Base-by-base conservation (phyloP, 768 basidiomycete species). In the Lentinula boryana region DNA sequence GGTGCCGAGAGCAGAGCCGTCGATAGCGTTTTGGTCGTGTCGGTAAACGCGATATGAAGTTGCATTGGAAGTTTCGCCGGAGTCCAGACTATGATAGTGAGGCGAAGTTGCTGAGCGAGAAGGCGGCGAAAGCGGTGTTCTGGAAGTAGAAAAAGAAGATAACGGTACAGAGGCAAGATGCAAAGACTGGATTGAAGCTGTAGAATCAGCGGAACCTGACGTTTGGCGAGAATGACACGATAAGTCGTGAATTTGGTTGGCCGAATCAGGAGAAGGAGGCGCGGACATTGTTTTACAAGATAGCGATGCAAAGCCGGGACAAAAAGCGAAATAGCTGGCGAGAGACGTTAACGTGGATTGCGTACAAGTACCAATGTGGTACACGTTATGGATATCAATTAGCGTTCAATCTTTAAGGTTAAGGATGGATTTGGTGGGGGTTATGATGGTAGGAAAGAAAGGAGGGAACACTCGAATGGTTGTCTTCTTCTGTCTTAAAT, bases 101-200 rank as follows among this genome's bases (percentile, higher is more conserved):
- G 57, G 9, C 38, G 10, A 35, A 49, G 31, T 50, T 12, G 33
- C 16, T 50, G 18, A 32, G 35, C 32, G 43, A 43, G 57, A 38
- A 15, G 48, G 12, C 7, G 46, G 57, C 27, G 57, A 58, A 21
- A 21, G 46, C 2, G 57, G 48, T 4, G 36, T 7, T 15, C 48
- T 15, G 7, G 56, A 57, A 27, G 56, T 48, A 48, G 46, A 57
- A 32, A 58, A 50, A 36, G 46, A 35, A 58, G 57, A 58, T n/a
- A 50, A 12, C 13, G 57, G 57, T 33, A 58, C 57, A 33, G 57
- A 58, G 36, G 57, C 57, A n/a, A 58, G 31, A 32, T 58, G 57
- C 44, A 58, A 36, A 58, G 57, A 58, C 57, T 58, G 57, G 27
- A 58, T 58, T 58, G 57, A 58, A 50, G 58, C 50, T 60, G 58